phyloP scores from a whole-genome alignment of 2,329 filamentous ascomycete species.

The Peltaster fructicola region DNA sequence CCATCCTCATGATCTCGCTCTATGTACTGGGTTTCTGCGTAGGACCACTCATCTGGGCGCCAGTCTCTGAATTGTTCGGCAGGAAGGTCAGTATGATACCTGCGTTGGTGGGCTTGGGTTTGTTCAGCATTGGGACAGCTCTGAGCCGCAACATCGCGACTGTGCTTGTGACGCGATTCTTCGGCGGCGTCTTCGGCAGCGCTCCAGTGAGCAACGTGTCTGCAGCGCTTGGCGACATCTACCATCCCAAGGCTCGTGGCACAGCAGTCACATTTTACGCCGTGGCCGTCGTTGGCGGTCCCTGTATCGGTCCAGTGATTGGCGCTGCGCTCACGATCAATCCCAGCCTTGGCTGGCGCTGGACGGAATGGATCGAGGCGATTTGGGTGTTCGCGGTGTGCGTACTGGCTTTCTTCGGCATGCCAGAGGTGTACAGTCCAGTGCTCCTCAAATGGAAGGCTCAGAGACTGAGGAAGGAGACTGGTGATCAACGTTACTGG shows the following conservation, averaged over 20 bases:
- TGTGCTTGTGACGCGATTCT: slow-evolving; percentile 21
- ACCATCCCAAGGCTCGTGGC: slow-evolving; percentile 15
- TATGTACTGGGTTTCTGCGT: slow-evolving; percentile 29
- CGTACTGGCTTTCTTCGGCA: slow-evolving; percentile 36
- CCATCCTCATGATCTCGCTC: slow-evolving; percentile 29
- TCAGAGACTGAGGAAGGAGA: slow-evolving; percentile 35
- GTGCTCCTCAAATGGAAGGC: slow-evolving; percentile 31
- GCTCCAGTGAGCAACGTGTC: slow-evolving; percentile 24
- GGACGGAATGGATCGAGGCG: slow-evolving; percentile 27
- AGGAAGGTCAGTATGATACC: slow-evolving; percentile 23
- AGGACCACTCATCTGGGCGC: slow-evolving; percentile 26
- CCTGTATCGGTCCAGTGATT: slow-evolving; percentile 22
- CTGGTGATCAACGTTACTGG: slow-evolving; percentile 28
- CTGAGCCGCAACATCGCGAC: slow-evolving; percentile 14
- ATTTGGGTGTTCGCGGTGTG: slow-evolving; percentile 26
- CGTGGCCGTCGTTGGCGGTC: slow-evolving; percentile 17
- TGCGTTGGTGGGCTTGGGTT: slow-evolving; percentile 20
- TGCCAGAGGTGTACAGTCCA: slow-evolving; percentile 36
- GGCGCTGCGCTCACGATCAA: slow-evolving; percentile 17
- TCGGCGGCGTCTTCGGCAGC: slow-evolving; percentile 23
- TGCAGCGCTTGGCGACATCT: slow-evolving; percentile 25
- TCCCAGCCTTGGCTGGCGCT: slow-evolving; percentile 22
- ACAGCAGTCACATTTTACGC: slow-evolving; percentile 18
- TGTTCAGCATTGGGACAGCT: slow-evolving; percentile 26
- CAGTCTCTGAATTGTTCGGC: slow-evolving; percentile 24